These are phyloP conservation scores for Podospora didyma DNA, from an alignment of 495 filamentous ascomycete species.

Conservation along the genomic window DNA sequence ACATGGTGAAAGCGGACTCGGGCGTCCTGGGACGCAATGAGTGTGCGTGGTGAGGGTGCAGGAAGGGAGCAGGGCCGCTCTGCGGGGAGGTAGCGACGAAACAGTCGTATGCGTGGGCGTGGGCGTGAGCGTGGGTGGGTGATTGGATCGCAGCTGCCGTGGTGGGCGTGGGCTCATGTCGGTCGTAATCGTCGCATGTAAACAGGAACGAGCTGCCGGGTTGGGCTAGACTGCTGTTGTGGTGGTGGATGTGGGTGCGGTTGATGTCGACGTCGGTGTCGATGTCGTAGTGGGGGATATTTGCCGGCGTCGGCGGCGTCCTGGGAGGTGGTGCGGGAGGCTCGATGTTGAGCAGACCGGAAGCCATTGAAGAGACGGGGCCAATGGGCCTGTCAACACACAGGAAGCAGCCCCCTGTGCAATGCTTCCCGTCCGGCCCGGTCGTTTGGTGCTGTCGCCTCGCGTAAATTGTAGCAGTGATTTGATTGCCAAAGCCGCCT, in stretches of 20 bases:
- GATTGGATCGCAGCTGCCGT: background rate
- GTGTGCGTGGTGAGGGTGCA: background rate
- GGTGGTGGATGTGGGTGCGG: background rate
- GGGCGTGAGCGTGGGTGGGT: too few relatives aligned
- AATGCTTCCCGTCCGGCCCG: background rate
- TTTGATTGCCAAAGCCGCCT: background rate
- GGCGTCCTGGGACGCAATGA: slow-evolving; percentile 10
- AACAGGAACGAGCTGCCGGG: background rate
- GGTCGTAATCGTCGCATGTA: slow-evolving; percentile 1
- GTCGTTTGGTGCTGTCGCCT: background rate
- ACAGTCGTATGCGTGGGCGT: too few relatives aligned
- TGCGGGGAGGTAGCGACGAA: slow-evolving; percentile 9
- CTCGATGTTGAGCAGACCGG: slow-evolving; percentile 1
- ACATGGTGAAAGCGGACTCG: slow-evolving; percentile 30
- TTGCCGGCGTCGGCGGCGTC: background rate
- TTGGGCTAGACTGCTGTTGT: background rate
- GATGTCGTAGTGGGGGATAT: background rate
- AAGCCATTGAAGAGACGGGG: slow-evolving; percentile 6
- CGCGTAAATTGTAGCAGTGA: background rate
- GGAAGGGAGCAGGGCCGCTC: slow-evolving; percentile 14
- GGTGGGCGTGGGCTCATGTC: background rate
- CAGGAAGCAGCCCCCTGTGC: too few relatives aligned
- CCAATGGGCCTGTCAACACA: background rate
- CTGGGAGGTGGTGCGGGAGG: background rate
- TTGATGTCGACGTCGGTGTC: background rate